phyloP scores from a whole-genome alignment of 148 eudicot species.

The Arbutus unedo region DNA sequence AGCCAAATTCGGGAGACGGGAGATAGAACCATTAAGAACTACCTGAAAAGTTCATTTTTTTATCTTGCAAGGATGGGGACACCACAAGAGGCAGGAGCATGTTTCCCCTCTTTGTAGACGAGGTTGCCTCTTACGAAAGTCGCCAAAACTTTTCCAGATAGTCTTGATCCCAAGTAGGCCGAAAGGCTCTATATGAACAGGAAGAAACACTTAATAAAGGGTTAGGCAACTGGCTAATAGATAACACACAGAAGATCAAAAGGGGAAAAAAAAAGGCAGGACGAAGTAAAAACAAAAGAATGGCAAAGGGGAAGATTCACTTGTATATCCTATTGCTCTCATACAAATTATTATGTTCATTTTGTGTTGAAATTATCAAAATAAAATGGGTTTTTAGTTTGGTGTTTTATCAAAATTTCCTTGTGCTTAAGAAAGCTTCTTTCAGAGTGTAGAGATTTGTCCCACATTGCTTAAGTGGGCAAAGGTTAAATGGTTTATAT shows the following conservation, averaged over 20 bases:
- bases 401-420: no score
- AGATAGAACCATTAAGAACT: background rate
- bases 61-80: conserved; percentile 57
- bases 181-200: conserved; percentile 60
- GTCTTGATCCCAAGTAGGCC: conserved; percentile 76
- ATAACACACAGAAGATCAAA: background rate
- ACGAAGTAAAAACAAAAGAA: background rate
- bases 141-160: conserved; percentile 75
- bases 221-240: background rate
- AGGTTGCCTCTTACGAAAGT: conserved; percentile 86
- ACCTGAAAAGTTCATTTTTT: conserved; percentile 15
- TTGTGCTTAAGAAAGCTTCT: no score
- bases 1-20: background rate
- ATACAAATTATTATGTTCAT: background rate
- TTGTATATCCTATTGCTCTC: background rate
- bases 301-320: background rate
- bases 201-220: background rate
- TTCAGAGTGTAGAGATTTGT: no score
- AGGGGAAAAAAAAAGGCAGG: background rate
- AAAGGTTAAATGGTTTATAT: no score
- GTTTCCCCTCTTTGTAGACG: conserved; percentile 67
- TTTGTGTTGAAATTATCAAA: no score
- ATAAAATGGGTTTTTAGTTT: no score
- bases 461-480: no score
- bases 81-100: conserved; percentile 81